Evolutionary conservation across 2,329 filamentous ascomycete genomes (phyloP).

Genomic region (Albophoma yamanashiensis): DNA sequence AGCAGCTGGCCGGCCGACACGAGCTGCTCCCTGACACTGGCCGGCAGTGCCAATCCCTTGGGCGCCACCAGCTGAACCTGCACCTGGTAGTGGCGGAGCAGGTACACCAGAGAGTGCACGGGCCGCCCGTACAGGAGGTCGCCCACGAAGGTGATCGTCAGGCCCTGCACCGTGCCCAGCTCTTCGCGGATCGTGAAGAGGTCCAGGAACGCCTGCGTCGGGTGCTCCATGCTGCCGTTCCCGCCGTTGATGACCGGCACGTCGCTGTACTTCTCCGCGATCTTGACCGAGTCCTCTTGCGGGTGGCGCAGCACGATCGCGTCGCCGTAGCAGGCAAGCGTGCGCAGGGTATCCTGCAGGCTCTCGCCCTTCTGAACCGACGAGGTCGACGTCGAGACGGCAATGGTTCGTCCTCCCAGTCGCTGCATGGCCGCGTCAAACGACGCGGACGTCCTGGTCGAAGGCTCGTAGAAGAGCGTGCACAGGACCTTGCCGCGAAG

Average conservation of each 20-base stretch:
- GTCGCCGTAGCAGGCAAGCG: conserved; percentile 87
- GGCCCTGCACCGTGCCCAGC: conserved; percentile 84
- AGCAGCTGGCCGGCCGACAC: conserved; percentile 65
- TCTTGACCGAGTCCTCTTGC: conserved; percentile 66
- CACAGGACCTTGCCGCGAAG: conserved; percentile 79
- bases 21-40: conserved; percentile 62
- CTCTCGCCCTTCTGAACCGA: conserved; percentile 92
- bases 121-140: conserved; percentile 89
- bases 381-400: conserved; percentile 72
- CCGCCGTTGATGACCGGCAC: conserved; percentile 96
- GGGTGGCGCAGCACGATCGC: conserved; percentile 95
- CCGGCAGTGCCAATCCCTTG: conserved; percentile 64
- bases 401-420: conserved; percentile 76
- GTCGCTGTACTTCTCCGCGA: conserved; percentile 75
- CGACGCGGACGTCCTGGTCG: conserved; percentile 86
- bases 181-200: conserved; percentile 98
- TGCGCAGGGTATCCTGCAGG: conserved; percentile 86
- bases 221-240: conserved; percentile 92
- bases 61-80: conserved; percentile 87
- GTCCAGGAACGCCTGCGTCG: conserved; percentile 93
- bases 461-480: conserved; percentile 96
- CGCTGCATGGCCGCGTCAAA: conserved; percentile 99
- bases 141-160: conserved; percentile 93
- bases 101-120: conserved; percentile 88
- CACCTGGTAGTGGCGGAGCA: conserved; percentile 93